Evolutionary conservation across 306 rosid genomes (phyloP).

Genomic region (Vigna mungo): DNA sequence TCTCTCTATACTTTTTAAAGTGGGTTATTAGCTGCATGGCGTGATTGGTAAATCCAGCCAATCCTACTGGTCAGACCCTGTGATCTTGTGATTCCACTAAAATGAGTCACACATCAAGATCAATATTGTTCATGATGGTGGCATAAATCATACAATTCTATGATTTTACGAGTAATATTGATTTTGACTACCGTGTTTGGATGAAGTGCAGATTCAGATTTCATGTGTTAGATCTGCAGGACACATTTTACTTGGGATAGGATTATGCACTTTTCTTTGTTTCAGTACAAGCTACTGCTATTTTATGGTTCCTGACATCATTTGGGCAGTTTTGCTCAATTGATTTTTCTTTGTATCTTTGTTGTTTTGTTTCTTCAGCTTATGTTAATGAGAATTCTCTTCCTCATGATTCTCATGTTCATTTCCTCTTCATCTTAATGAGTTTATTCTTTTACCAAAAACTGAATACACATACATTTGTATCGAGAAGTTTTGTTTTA

Average conservation of each 20-base stretch:
- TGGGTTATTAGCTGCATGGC: neutral
- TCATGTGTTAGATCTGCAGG: neutral
- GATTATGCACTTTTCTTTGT: neutral
- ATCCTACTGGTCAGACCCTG: neutral
- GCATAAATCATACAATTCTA: neutral
- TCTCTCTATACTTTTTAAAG: neutral
- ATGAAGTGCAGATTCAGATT: neutral
- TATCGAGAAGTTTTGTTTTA: neutral
- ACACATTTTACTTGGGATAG: neutral
- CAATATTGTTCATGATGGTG: neutral
- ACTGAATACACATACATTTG: neutral
- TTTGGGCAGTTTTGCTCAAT: neutral
- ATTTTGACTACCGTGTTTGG: neutral
- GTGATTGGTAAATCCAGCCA: neutral
- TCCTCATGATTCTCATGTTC: neutral
- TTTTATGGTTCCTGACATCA: neutral
- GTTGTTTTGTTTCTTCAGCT: neutral
- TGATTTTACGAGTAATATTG: neutral
- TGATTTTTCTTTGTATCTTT: neutral
- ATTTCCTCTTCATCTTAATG: neutral
- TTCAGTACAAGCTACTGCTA: neutral
- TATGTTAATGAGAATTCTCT: neutral
- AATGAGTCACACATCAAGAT: neutral
- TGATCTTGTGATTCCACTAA: neutral
- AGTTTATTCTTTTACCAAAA: neutral